Evolutionary conservation across 2,329 filamentous ascomycete species (phyloP), one percentile per base, ranked within the genome.

Genomic region (Talaromyces sp.): DNA sequence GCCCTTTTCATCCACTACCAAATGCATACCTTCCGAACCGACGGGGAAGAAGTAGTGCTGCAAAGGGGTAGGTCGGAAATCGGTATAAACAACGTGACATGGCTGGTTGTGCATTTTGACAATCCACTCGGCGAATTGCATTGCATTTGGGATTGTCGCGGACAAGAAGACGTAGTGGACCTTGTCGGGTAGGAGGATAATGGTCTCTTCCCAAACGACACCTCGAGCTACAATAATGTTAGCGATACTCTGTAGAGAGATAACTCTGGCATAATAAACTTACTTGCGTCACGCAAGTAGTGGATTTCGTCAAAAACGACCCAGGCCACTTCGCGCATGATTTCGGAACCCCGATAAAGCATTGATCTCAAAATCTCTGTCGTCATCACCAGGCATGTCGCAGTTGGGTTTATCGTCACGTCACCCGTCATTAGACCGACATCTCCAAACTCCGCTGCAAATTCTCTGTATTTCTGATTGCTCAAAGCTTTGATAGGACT

Each of bases 41-140:
- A 90, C 87, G 0, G 95, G 95, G 79, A 96, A 98, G 79, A 98
- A 96, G 79, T 99, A 99, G 76, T 98, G 95, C 72, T 99, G 95
- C 34, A 99, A 80, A 0, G 95, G 95, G 0, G 95, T 99, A 23
- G 95, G 95, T 72, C 95, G 87, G 82, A 98, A 99, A 78, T 99
- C 94, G 58, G 95, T 99, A 77, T 99, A 99, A 3, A 99, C 95
- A 65, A 99, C 96, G 82, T 99, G 96, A 68, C 95, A 99, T 6
- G 95, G 94, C 73, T 99, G 96, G 67, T 91, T 90, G 75, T 99
- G 96, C 62, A 94, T 98, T 79, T 98, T 98, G 69, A 91, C 92
- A 70, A 99, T 96, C 95, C 95, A 99, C 76, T 99, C 94, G 68
- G 95, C 95, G 70, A 99, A 99, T 76, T 99, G 95, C 86, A 98